A percentile compares a stretch with the other conserved stretches of the same genome.
Conservation (phyloP, 495 filamentous ascomycete species). For the Xylaria flabelliformis region DNA sequence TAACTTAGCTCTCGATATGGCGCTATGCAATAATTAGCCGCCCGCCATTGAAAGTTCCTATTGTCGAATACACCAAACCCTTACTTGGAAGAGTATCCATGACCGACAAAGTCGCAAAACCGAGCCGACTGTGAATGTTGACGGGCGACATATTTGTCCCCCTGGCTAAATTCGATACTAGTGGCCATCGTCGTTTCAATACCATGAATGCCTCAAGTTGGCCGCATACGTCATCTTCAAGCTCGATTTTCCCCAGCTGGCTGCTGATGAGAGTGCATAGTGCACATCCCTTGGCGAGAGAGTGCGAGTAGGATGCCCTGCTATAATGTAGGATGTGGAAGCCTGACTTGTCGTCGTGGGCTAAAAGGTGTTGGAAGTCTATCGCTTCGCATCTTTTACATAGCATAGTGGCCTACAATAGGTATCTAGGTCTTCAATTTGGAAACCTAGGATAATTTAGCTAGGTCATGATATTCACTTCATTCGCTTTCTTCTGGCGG, state of each 20-base stretch:
- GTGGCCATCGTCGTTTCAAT: conserved; percentile 17
- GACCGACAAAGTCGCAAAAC: conserved; percentile 10
- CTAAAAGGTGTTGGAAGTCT: neutral
- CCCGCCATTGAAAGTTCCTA: neutral
- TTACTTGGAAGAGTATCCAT: conserved; percentile 24
- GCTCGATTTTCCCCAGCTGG: conserved; percentile 23
- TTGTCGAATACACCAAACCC: neutral
- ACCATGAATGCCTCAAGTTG: conserved; percentile 29
- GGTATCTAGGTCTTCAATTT: neutral
- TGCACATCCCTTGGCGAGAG: conserved; percentile 24
- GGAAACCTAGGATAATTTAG: neutral
- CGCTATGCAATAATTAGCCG: neutral
- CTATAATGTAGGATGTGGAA: conserved; percentile 10
- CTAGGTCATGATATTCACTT: neutral
- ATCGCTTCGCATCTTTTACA: conserved; percentile 2
- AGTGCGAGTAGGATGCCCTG: neutral
- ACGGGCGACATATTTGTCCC: neutral
- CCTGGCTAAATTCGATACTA: neutral
- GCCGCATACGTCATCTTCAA: conserved; percentile 21
- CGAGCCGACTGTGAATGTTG: conserved; percentile 2
- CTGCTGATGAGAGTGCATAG: conserved; percentile 30
- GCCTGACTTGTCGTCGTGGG: neutral
- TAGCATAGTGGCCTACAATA: neutral
- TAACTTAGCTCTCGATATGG: neutral
- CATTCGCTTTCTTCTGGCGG: neutral